phyloP scores from a whole-genome alignment of 2,329 filamentous ascomycete species.

The Fusarium sp. region DNA sequence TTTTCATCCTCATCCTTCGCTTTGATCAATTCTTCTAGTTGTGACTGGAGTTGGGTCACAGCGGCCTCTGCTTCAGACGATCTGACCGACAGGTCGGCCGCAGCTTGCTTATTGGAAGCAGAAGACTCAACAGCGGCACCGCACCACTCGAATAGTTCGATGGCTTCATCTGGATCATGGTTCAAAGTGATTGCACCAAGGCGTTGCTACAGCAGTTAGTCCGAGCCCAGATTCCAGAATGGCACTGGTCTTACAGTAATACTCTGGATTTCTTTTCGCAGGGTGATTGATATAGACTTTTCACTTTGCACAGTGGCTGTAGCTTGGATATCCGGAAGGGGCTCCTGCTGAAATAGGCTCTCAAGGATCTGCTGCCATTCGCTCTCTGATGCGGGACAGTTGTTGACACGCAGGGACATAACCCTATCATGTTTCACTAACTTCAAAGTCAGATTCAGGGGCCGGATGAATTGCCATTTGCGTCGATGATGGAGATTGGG shows the following conservation, averaged over 20 bases:
- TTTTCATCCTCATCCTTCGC: constrained; percentile 76
- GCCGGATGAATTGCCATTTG: constrained; percentile 32
- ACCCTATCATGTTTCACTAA: constrained; percentile 69
- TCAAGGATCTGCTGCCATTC: constrained; percentile 76
- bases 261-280: constrained; percentile 74
- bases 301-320: constrained; percentile 69
- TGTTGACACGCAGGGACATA: constrained; percentile 64
- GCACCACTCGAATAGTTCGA: constrained; percentile 79
- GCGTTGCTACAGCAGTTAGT: constrained; percentile 66
- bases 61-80: constrained; percentile 64
- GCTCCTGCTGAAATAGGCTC: constrained; percentile 66
- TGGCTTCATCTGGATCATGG: constrained; percentile 67
- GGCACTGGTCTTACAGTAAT: constrained; percentile 68
- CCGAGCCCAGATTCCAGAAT: constrained; percentile 23
- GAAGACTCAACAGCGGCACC: constrained; percentile 66
- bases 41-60: constrained; percentile 69
- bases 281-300: constrained; percentile 67
- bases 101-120: constrained; percentile 57
- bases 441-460: constrained; percentile 40
- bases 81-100: constrained; percentile 58
- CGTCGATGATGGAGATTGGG: constrained; percentile 37
- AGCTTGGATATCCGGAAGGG: constrained; percentile 67
- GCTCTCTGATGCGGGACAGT: constrained; percentile 66
- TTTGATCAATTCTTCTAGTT: constrained; percentile 74
- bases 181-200: constrained; percentile 73